Conservation (phyloP, 2,329 filamentous ascomycete genomes). For the Sporothrix brunneoviolacea region DNA sequence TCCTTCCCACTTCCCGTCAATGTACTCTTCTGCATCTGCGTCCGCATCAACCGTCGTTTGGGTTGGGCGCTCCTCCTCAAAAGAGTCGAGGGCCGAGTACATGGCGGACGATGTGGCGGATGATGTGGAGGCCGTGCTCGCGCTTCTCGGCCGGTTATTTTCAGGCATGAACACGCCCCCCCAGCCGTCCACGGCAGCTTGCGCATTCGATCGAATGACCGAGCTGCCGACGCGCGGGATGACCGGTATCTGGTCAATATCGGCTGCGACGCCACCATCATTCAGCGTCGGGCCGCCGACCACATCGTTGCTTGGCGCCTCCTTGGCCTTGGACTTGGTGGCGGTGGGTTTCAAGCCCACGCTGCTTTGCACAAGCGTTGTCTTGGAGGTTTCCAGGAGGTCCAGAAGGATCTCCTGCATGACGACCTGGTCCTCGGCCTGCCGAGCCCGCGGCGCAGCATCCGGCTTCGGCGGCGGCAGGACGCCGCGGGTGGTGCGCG, state of each 20-base stretch:
- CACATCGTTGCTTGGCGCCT: too few species aligned
- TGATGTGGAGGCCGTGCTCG: background rate
- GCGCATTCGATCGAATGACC: background rate
- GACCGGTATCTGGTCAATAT: slow-evolving; percentile 8
- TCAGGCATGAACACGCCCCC: background rate
- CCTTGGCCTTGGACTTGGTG: too few species aligned
- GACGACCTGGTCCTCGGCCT: slow-evolving; percentile 15
- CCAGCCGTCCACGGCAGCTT: background rate
- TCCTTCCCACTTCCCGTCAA: background rate
- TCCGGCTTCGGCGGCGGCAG: slow-evolving; percentile 12
- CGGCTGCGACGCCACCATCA: background rate
- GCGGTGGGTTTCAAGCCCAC: too few species aligned
- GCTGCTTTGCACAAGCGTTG: background rate
- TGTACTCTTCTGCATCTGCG: background rate
- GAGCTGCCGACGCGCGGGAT: background rate
- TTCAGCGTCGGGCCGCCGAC: background rate
- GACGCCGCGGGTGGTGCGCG: slow-evolving; percentile 15
- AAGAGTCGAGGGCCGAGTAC: slow-evolving; percentile 13
- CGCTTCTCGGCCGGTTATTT: background rate
- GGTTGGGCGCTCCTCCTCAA: background rate
- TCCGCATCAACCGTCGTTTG: background rate
- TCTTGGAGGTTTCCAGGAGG: slow-evolving; percentile 15
- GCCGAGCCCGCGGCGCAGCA: slow-evolving; percentile 16
- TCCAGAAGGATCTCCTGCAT: slow-evolving; percentile 22
- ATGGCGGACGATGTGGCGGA: slow-evolving; percentile 9